These are phyloP conservation scores for Cyclotella baltica DNA, from an alignment of 108 stramenopile genomes.

Conservation along the genomic window DNA sequence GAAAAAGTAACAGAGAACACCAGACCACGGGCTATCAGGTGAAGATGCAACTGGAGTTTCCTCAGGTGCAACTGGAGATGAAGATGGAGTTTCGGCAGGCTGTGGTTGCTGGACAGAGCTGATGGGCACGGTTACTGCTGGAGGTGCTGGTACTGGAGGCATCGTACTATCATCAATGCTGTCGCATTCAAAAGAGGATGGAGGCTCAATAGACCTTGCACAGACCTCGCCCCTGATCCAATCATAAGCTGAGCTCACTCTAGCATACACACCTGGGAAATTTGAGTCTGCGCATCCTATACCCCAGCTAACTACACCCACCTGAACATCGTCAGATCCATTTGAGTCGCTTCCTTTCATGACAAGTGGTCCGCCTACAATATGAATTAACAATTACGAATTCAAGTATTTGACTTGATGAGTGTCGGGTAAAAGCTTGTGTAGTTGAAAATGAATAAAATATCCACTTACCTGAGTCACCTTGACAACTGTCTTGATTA, in stretches of 20 bases:
- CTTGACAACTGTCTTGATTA: slow-evolving; percentile 46
- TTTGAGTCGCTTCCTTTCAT: slow-evolving; percentile 12
- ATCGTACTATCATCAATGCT: too few relatives aligned
- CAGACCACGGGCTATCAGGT: not conserved
- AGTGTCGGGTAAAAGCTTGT: too few relatives aligned
- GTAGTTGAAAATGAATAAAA: too few relatives aligned
- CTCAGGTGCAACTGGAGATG: not conserved
- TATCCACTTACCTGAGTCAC: slow-evolving; percentile 25
- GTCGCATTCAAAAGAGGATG: slow-evolving; percentile 19
- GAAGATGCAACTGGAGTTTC: not conserved
- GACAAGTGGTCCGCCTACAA: slow-evolving; percentile 26
- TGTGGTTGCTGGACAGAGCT: not conserved
- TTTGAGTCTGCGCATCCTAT: slow-evolving; percentile 24
- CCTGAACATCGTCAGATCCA: slow-evolving; percentile 21
- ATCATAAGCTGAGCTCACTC: slow-evolving; percentile 32
- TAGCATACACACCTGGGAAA: slow-evolving; percentile 50
- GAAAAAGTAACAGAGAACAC: not conserved
- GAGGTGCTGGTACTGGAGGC: not conserved
- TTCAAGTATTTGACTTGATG: too few relatives aligned
- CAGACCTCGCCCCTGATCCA: slow-evolving; percentile 42
- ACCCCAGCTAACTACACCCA: slow-evolving; percentile 46
- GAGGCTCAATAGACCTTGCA: slow-evolving; percentile 15
- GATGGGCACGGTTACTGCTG: not conserved
- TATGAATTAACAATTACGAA: too few relatives aligned
- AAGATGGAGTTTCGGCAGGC: not conserved